Evolutionary conservation across 306 rosid genomes (phyloP).

Genomic region (Dicorynia guianensis): DNA sequence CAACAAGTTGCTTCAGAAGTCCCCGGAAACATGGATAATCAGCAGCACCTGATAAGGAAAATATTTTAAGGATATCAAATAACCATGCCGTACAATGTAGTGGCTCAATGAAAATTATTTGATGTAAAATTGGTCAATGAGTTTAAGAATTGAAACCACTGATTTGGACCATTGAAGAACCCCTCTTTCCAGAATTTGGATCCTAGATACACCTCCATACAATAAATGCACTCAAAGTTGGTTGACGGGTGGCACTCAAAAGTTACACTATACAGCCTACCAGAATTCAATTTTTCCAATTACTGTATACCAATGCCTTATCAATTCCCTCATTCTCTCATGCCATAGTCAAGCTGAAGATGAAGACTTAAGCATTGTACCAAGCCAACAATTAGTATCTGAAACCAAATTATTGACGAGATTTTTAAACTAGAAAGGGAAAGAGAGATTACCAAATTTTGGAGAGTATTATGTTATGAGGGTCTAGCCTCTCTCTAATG

Average conservation of each 20-base stretch:
- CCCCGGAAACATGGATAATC: slow-evolving; percentile 94
- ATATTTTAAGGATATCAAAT: slow-evolving; percentile 31
- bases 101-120: slow-evolving; percentile 8
- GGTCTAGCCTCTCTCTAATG: too few relatives aligned
- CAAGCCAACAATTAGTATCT: slow-evolving; percentile 31
- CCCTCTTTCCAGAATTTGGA: not conserved
- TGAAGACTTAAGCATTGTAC: not conserved
- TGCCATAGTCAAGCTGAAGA: slow-evolving; percentile 24
- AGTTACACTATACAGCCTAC: not conserved
- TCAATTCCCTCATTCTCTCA: not conserved
- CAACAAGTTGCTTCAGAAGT: slow-evolving; percentile 91
- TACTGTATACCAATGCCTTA: slow-evolving; percentile 22
- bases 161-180: slow-evolving; percentile 20
- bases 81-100: not conserved
- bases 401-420: slow-evolving; percentile 29
- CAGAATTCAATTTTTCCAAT: slow-evolving; percentile 19
- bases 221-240: not conserved
- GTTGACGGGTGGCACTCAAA: slow-evolving; percentile 12
- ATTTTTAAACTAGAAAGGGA: too few relatives aligned
- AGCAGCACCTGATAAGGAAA: slow-evolving; percentile 74
- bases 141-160: slow-evolving; percentile 22
- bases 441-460: too few relatives aligned
- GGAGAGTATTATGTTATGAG: too few relatives aligned
- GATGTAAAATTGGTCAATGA: too few relatives aligned
- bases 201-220: too few relatives aligned